These are phyloP conservation scores for Xylogone sp. DNA, from an alignment of 2,329 filamentous ascomycete genomes.

Conservation along the genomic window DNA sequence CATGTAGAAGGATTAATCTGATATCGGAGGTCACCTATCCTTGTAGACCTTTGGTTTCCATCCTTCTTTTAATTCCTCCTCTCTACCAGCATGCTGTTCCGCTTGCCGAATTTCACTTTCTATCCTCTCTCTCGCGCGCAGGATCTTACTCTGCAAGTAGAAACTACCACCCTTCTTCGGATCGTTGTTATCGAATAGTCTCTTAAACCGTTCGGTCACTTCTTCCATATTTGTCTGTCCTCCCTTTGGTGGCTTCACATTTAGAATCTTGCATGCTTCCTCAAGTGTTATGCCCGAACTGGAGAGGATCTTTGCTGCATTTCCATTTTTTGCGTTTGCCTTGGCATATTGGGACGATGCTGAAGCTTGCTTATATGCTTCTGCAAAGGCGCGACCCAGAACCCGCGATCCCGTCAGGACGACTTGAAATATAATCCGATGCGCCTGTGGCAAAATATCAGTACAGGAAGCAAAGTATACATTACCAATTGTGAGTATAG, in stretches of 20 bases:
- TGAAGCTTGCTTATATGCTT: constrained; percentile 93
- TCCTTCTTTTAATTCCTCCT: constrained; percentile 77
- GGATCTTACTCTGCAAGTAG: constrained; percentile 95
- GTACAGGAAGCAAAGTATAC: background rate
- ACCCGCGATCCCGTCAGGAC: constrained; percentile 88
- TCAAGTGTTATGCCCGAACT: constrained; percentile 81
- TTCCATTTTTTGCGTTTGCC: constrained; percentile 60
- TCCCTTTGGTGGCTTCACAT: constrained; percentile 82
- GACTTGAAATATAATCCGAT: constrained; percentile 92
- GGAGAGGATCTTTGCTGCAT: constrained; percentile 42
- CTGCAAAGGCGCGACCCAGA: constrained; percentile 85
- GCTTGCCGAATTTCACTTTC: constrained; percentile 78
- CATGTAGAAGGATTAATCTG: constrained; percentile 6
- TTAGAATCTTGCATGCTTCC: constrained; percentile 95
- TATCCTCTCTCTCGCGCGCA: constrained; percentile 86
- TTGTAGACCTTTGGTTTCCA: constrained; percentile 97
- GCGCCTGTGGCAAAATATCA: constrained; percentile 57
- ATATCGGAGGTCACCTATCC: constrained; percentile 55
- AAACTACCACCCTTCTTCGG: constrained; percentile 95
- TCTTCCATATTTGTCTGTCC: constrained; percentile 75
- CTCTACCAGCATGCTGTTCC: constrained; percentile 65
- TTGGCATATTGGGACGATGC: constrained; percentile 80
- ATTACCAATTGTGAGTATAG: background rate
- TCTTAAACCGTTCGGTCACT: constrained; percentile 86
- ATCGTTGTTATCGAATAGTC: constrained; percentile 90